These are phyloP conservation scores for Senecio squalidus DNA, from an alignment of 140 eudicot species.

Conservation along the genomic window DNA sequence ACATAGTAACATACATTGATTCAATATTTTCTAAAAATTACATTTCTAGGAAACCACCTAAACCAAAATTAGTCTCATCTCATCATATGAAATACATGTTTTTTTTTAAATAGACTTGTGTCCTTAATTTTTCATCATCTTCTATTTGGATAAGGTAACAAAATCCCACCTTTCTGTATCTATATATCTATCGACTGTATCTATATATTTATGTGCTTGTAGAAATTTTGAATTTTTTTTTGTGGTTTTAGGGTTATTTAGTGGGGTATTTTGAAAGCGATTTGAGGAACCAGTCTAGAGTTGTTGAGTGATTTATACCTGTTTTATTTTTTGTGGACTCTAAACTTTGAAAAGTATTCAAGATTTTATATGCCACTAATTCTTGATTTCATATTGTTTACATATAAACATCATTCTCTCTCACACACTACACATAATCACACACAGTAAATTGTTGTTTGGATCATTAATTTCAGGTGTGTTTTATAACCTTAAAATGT, in stretches of 20 bases:
- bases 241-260: slow-evolving; percentile 4
- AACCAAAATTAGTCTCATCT: neutral
- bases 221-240: slow-evolving; percentile 11
- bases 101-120: neutral
- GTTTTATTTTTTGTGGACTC: slow-evolving; percentile 23
- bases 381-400: slow-evolving; percentile 12
- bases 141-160: slow-evolving; percentile 21
- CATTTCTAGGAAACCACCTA: neutral
- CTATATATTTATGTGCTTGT: slow-evolving; percentile 26
- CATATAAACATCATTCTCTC: slow-evolving; percentile 10
- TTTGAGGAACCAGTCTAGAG: slow-evolving; percentile 4
- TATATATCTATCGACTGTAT: neutral
- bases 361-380: slow-evolving; percentile 12
- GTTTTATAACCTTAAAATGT: neutral
- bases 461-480: slow-evolving; percentile 1
- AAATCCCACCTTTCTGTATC: neutral
- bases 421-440: slow-evolving; percentile 11
- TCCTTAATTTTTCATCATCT: neutral
- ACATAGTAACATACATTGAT: too few relatives aligned
- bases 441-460: slow-evolving; percentile 4
- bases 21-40: too few relatives aligned
- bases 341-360: slow-evolving; percentile 8
- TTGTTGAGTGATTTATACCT: slow-evolving; percentile 11
- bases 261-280: slow-evolving; percentile 37
- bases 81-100: neutral